A percentile compares a stretch with the other conserved stretches of the same genome.
Evolutionary conservation across 2,329 filamentous ascomycete genomes (phyloP).

Genomic region (Didymella pomorum): DNA sequence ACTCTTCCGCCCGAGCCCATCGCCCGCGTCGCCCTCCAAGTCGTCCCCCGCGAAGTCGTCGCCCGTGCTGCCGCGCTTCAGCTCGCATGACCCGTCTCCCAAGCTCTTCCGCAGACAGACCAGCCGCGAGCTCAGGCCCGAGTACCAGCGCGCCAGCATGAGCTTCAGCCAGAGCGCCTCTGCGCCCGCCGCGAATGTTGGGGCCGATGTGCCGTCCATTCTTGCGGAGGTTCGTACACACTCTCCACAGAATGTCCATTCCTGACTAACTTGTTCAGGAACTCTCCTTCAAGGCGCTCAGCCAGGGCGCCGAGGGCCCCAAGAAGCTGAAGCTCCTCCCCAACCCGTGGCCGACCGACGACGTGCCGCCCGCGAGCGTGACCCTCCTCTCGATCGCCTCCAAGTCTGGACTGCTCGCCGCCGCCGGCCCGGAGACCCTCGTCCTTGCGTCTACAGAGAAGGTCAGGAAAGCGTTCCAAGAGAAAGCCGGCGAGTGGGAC

Average conservation of each 20-base stretch:
- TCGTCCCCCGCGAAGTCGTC: slow-evolving; percentile 27
- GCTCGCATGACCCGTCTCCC: slow-evolving; percentile 40
- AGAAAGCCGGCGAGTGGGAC: slow-evolving; percentile 63
- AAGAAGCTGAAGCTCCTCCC: slow-evolving; percentile 82
- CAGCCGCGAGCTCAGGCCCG: slow-evolving; percentile 39
- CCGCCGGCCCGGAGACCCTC: slow-evolving; percentile 82
- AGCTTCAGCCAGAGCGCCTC: slow-evolving; percentile 63
- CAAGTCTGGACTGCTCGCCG: slow-evolving; percentile 80
- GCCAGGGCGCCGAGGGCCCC: slow-evolving; percentile 70
- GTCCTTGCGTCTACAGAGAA: slow-evolving; percentile 78
- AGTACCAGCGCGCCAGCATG: slow-evolving; percentile 58
- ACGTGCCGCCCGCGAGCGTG: slow-evolving; percentile 76
- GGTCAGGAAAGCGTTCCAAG: slow-evolving; percentile 76
- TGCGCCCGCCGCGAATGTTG: slow-evolving; percentile 58
- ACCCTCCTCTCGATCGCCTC: slow-evolving; percentile 87
- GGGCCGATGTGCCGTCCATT: slow-evolving; percentile 77
- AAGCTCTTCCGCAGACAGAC: slow-evolving; percentile 32
- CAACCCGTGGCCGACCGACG: slow-evolving; percentile 73
- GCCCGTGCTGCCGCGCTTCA: slow-evolving; percentile 25
- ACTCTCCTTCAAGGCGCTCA: slow-evolving; percentile 76
- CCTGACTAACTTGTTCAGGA: slow-evolving; percentile 55
- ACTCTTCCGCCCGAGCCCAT: slow-evolving; percentile 37
- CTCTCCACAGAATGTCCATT: too few species aligned
- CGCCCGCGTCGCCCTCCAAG: slow-evolving; percentile 25
- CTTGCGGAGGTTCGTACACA: slow-evolving; percentile 74